Percentiles rank a stretch among this genome's conserved stretches.
phyloP scores from a whole-genome alignment of 495 filamentous ascomycete species.

The Melanomma pulvis-pyrius region DNA sequence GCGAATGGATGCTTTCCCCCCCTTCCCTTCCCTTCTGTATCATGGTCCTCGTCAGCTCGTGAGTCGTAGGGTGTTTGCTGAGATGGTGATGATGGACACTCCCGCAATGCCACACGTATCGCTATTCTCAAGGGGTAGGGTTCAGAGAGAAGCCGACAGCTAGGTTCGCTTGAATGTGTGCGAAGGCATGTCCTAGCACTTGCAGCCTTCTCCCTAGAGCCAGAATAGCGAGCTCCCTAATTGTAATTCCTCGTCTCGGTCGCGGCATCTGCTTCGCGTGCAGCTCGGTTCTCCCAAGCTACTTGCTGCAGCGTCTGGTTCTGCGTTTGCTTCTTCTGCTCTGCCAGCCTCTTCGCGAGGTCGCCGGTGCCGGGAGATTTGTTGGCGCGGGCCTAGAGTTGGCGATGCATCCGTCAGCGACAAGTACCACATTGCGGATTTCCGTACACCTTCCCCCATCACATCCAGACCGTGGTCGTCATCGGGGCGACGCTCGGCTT shows the following conservation, averaged over 20 bases:
- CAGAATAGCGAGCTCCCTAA: neutral
- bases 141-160: no score
- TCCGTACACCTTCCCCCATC: neutral
- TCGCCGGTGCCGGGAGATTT: conserved; percentile 16
- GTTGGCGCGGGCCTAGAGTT: conserved; percentile 21
- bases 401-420: conserved; percentile 13
- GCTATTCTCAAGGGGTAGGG: no score
- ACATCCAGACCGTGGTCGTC: conserved; percentile 31
- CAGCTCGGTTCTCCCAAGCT: conserved; percentile 21
- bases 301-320: conserved; percentile 30
- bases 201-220: no score
- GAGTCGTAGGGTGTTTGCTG: neutral
- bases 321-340: conserved; percentile 36
- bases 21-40: neutral
- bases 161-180: no score
- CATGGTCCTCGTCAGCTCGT: neutral
- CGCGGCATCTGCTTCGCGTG: conserved; percentile 33
- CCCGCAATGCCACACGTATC: no score
- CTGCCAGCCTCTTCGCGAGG: conserved; percentile 32
- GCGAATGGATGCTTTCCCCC: neutral
- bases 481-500: conserved; percentile 6
- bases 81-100: no score
- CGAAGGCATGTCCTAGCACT: no score
- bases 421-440: neutral
- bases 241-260: conserved; percentile 32